Evolutionary conservation across 768 basidiomycete species (phyloP).

Genomic region (Lyophyllum decastes): DNA sequence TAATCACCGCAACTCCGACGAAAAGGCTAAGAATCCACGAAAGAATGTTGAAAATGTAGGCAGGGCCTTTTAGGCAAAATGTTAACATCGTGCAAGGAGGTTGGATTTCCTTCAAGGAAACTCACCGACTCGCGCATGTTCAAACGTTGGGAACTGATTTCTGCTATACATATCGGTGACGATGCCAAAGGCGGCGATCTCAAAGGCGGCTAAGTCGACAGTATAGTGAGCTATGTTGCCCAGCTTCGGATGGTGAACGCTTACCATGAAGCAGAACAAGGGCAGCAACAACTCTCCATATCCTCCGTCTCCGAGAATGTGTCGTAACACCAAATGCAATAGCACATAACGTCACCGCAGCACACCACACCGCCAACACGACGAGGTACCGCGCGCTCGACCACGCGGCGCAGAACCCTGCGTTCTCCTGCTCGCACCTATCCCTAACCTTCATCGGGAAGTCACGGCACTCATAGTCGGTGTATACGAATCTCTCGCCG

Average conservation of each 20-base stretch:
- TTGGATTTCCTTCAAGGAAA: neutral
- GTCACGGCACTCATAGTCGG: conserved; percentile 59
- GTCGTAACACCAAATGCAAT: conserved; percentile 73
- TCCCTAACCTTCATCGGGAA: conserved; percentile 62
- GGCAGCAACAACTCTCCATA: conserved; percentile 75
- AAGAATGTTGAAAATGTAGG: conserved; percentile 57
- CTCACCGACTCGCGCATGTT: conserved; percentile 62
- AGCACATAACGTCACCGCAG: conserved; percentile 53
- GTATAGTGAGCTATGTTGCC: neutral
- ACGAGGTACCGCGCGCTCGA: conserved; percentile 66
- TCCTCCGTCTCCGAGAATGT: conserved; percentile 69
- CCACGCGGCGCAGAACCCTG: conserved; percentile 66
- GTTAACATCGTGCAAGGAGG: neutral
- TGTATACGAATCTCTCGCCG: conserved; percentile 49
- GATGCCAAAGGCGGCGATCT: conserved; percentile 62
- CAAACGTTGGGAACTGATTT: conserved; percentile 49
- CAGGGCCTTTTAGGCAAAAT: conserved; percentile 46
- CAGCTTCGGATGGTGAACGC: conserved; percentile 6
- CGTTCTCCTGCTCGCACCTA: conserved; percentile 52
- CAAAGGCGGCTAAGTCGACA: conserved; percentile 47
- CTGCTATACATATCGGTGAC: conserved; percentile 61
- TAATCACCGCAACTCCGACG: conserved; percentile 52
- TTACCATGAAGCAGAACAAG: conserved; percentile 64
- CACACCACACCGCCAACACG: conserved; percentile 68
- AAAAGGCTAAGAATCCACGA: conserved; percentile 63